Conservation (phyloP, 2,329 filamentous ascomycete genomes). For the Colletotrichum navitas region DNA sequence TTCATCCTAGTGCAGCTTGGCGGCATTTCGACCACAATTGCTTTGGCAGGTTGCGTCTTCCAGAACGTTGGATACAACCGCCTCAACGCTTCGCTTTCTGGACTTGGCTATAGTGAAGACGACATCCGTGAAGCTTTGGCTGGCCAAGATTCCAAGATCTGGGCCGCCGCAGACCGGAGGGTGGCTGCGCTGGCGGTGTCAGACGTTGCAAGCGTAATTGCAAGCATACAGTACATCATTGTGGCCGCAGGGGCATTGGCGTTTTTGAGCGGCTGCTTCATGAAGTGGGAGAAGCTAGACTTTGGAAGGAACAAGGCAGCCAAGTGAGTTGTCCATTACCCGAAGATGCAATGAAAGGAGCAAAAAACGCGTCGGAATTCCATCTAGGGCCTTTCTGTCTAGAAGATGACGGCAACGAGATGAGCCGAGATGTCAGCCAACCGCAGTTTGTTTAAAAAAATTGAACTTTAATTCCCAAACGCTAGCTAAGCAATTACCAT, state of each 20-base stretch:
- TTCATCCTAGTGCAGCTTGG: constrained; percentile 52
- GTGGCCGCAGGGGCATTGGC: constrained; percentile 46
- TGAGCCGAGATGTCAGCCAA: neutral
- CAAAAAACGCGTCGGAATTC: neutral
- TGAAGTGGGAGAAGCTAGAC: constrained; percentile 48
- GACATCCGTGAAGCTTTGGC: constrained; percentile 49
- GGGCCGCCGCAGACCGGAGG: constrained; percentile 41
- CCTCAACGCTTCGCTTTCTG: constrained; percentile 43
- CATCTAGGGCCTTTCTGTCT: neutral
- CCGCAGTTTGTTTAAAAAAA: neutral
- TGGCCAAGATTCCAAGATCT: constrained; percentile 47
- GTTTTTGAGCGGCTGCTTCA: constrained; percentile 46
- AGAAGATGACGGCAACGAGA: neutral
- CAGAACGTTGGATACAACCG: constrained; percentile 49
- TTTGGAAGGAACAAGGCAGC: constrained; percentile 39
- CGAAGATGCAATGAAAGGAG: too few species aligned
- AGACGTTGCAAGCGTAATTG: constrained; percentile 47
- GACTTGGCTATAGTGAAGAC: constrained; percentile 41
- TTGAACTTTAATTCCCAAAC: neutral
- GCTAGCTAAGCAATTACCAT: neutral
- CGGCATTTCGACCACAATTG: constrained; percentile 46
- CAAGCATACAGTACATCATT: constrained; percentile 46
- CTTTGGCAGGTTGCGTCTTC: constrained; percentile 49
- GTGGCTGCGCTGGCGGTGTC: constrained; percentile 43
- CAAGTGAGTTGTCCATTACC: neutral